Percentiles rank a stretch among this genome's conserved stretches.
Evolutionary conservation across 768 basidiomycete species (phyloP).

Genomic region (Paxillus involutus): DNA sequence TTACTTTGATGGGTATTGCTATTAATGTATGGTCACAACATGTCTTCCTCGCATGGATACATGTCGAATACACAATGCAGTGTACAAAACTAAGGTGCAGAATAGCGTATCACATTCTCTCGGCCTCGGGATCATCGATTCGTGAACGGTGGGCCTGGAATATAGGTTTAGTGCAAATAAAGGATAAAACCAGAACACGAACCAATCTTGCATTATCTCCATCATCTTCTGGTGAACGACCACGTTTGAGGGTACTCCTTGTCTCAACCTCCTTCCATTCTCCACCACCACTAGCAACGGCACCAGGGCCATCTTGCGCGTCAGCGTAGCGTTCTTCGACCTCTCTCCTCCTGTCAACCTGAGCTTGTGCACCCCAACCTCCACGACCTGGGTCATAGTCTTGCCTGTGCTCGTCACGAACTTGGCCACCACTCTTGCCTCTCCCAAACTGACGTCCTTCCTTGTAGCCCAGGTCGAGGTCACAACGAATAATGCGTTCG

Average conservation of each 20-base stretch:
- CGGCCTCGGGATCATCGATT: conserved; percentile 62
- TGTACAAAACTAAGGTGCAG: conserved; percentile 26
- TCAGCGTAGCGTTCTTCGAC: conserved; percentile 88
- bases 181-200: conserved; percentile 24
- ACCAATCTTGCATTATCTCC: conserved; percentile 59
- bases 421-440: conserved; percentile 96
- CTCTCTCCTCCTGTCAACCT: conserved; percentile 75
- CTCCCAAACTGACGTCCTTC: conserved; percentile 97
- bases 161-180: conserved; percentile 5
- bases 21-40: conserved; percentile 13
- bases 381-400: conserved; percentile 98
- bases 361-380: conserved; percentile 89
- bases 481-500: conserved; percentile 97
- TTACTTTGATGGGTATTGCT: conserved; percentile 2
- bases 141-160: conserved; percentile 57
- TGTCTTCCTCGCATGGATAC: conserved; percentile 15
- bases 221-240: conserved; percentile 77
- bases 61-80: conserved; percentile 1
- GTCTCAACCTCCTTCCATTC: conserved; percentile 78
- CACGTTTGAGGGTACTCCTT: conserved; percentile 57
- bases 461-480: conserved; percentile 94
- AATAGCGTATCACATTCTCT: conserved; percentile 57
- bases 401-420: conserved; percentile 93
- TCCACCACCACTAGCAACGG: conserved; percentile 80
- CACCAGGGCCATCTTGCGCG: conserved; percentile 74